These are phyloP conservation scores for Termitomyces heimii DNA, from an alignment of 768 basidiomycete genomes.

Conservation along the genomic window DNA sequence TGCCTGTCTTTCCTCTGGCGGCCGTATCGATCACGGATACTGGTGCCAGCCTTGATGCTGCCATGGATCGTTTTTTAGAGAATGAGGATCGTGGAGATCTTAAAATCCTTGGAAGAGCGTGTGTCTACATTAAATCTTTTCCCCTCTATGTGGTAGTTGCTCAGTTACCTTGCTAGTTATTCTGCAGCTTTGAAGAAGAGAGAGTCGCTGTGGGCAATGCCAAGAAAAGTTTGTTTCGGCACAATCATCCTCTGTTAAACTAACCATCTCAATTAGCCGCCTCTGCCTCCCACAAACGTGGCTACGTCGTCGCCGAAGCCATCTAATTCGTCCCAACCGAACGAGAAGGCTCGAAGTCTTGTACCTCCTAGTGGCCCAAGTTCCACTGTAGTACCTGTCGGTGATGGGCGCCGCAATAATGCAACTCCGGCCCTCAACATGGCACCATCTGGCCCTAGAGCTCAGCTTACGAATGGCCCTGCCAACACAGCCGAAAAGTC, in stretches of 20 bases:
- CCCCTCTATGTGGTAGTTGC: not conserved
- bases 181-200: conserved; percentile 71
- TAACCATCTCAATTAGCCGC: conserved; percentile 1
- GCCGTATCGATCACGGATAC: conserved; percentile 39
- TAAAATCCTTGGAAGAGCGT: conserved; percentile 77
- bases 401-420: conserved; percentile 32
- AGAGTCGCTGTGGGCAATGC: conserved; percentile 47
- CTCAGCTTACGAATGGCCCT: conserved; percentile 35
- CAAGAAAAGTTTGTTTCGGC: conserved; percentile 24
- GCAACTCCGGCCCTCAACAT: conserved; percentile 24
- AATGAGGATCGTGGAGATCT: conserved; percentile 80
- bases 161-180: conserved; percentile 38
- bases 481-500: conserved; percentile 23
- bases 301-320: conserved; percentile 24
- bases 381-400: conserved; percentile 20
- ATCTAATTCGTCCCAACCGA: conserved; percentile 14
- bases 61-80: conserved; percentile 63
- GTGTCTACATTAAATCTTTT: conserved; percentile 20
- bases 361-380: conserved; percentile 35
- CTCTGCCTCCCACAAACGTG: conserved; percentile 5
- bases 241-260: not conserved
- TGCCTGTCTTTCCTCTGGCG: conserved; percentile 81
- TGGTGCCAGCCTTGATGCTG: conserved; percentile 49
- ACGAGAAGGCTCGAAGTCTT: conserved; percentile 28
- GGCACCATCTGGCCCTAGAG: conserved; percentile 54